Evolutionary conservation across 768 basidiomycete species (phyloP), one percentile per base, ranked within the genome.

Genomic region (Rhodotorula taiwanensis): DNA sequence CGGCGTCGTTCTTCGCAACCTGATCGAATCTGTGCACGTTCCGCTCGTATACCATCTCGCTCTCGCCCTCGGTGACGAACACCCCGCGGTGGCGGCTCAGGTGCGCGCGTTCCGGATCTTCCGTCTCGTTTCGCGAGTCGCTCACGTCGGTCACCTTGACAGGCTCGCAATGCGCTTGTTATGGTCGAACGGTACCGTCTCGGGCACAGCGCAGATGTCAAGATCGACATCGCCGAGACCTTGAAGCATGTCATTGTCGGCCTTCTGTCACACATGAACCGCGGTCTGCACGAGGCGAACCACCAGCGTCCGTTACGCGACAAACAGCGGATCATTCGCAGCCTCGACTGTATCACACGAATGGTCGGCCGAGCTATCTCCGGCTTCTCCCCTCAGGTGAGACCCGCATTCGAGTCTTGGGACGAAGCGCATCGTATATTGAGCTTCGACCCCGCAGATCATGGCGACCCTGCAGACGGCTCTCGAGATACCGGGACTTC

Each of bases 401-500:
- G 74, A 25, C 58, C 11, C 5, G 16, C 20, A 25, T 30, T 20
- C 20, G 5, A 21, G 36, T 10, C 10, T 9, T 39, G 10, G 36
- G 16, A 39, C 36, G 36, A 39, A 39, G 36, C 34, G n/a, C n/a
- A n/a, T n/a, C n/a, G n/a, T n/a, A n/a, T n/a, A n/a, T n/a, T n/a
- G n/a, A n/a, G n/a, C n/a, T n/a, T n/a, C n/a, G n/a, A n/a, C n/a
- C n/a, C n/a, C n/a, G n/a, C 69, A 99, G 94, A 86, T 97, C 70
- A 91, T 98, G 88, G 91, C 94, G 0, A 91, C 87, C 23, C 81
- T 99, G 43, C 94, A 98, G 77, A 90, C 88, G 10, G 88, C 86
- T 77, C 80, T 95, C n/a, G 76, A 79, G 39, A 80, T 89, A 16
- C 81, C 82, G 0, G 86, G 86, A 63, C 79, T 99, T 11, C 82